Percentiles rank a stretch among this genome's conserved stretches.
Evolutionary conservation across 2,329 filamentous ascomycete species (phyloP).

Genomic region (Hymenoscyphus fraxineus): DNA sequence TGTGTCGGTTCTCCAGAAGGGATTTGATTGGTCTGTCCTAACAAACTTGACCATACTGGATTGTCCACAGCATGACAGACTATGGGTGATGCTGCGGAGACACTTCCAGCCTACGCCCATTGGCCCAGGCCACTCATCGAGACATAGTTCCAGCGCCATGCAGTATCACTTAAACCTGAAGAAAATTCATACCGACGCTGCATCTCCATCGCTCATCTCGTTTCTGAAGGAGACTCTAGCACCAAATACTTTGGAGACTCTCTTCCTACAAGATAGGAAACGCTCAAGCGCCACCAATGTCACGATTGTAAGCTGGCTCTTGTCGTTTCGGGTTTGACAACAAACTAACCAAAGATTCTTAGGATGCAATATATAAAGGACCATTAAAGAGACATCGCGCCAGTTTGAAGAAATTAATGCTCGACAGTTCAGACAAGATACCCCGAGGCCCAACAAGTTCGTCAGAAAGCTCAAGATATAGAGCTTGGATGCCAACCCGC

Average conservation of each 20-base stretch:
- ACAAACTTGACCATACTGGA: slow-evolving; percentile 70
- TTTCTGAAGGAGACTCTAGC: slow-evolving; percentile 76
- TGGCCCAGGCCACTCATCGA: slow-evolving; percentile 26
- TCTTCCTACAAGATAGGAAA: slow-evolving; percentile 69
- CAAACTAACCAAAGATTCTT: slow-evolving; percentile 8
- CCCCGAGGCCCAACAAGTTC: slow-evolving; percentile 36
- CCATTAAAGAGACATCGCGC: slow-evolving; percentile 66
- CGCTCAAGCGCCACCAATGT: slow-evolving; percentile 51
- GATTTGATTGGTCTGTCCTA: slow-evolving; percentile 70
- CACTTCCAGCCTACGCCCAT: slow-evolving; percentile 49
- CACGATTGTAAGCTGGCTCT: slow-evolving; percentile 43
- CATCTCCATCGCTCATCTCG: slow-evolving; percentile 63
- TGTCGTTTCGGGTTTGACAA: background rate
- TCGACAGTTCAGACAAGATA: slow-evolving; percentile 64
- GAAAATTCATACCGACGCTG: slow-evolving; percentile 70
- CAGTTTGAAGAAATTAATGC: slow-evolving; percentile 68
- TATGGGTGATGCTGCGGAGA: slow-evolving; percentile 70
- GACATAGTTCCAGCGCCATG: slow-evolving; percentile 34
- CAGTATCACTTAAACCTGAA: slow-evolving; percentile 66
- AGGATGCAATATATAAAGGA: slow-evolving; percentile 65
- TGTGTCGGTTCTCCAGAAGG: slow-evolving; percentile 63
- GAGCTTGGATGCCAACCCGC: slow-evolving; percentile 66
- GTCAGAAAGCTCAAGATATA: slow-evolving; percentile 49
- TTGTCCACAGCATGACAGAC: slow-evolving; percentile 66
- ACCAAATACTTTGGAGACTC: slow-evolving; percentile 73